Evolutionary conservation across 768 basidiomycete species (phyloP), one percentile per base, ranked within the genome.

Genomic region (Lactarius deliciosus): DNA sequence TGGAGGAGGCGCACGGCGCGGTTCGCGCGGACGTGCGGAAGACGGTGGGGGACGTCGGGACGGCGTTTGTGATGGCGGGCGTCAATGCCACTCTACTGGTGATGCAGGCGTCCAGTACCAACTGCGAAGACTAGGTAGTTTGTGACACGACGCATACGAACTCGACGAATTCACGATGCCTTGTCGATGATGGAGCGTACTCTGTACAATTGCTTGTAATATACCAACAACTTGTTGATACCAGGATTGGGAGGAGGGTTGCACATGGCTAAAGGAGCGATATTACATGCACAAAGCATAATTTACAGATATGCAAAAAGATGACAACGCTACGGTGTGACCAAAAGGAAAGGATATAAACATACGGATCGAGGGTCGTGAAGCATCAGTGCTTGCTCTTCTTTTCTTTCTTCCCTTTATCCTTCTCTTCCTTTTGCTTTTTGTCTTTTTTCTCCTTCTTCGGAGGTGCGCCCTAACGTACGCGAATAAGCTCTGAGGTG

Each of bases 11-110:
- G 69, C 80, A 87, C 69, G 84, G 82, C 5, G 71, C 73, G 34
- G 79, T 89, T 5, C 82, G 83, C 0, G 73, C 80, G 4, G 91
- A 92, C 73, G 85, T 94, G 66, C 81, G 82, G 74, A 89, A 90
- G 78, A 94, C 94, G 25, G 81, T 96, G 30, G 96, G 96, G 3
- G 92, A 96, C 74, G 88, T 92, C 20, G 91, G 86, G 2, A 84
- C 88, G 47, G 88, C 88, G 55, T 85, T 96, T 74, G 85, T 94
- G 15, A 79, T 88, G 3, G 80, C 85, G 7, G 84, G 83, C 1
- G 79, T 80, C 60, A 83, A 83, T 41, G 79, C 81, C 53, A 89
- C 85, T 22, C 71, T 92, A 47, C 77, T 92, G 41, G 89, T 93
- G 1, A 73, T 93, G 40, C 91, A 92, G 77, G 85, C 87, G 9